Base-by-base conservation (phyloP, 176 grass and related monocot genomes). In the Zizania latifolia region DNA sequence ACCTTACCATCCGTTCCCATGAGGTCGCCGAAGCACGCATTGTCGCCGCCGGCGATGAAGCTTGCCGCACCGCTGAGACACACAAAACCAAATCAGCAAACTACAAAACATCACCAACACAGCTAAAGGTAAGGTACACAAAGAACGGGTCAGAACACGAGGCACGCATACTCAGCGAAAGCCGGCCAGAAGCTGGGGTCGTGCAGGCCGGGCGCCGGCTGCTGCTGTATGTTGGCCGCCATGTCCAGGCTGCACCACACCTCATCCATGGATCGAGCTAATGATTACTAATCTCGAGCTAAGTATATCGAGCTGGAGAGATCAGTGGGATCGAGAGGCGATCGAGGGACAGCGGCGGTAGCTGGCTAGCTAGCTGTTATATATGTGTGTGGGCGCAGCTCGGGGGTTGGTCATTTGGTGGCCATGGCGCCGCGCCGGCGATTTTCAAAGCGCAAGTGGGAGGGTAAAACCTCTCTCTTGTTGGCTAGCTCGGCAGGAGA, bases 201-300 rank as follows among this genome's bases (percentile, higher is more conserved):
- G 13, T 59, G 53, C 31, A 80, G 39, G 70, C 69, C 77, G 24
- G 61, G 48, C 17, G 48, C 19, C 48, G 48, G 48, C 19, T 17
- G 48, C n/a, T 21, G 48, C 2, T 53, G 48, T 17, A 53, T 53
- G 48, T n/a, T n/a, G 48, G 48, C 48, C 10, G 58, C 23, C 78
- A 82, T 69, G 58, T 87, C 78, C 7, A 72, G 79, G 66, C 22
- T 68, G 65, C 85, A 58, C 85, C 85, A 87, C 65, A 82, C 48
- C 22, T 77, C 78, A 6, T 87, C 85, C 85, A 82, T 87, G 44
- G 26, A 24, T 14, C 3, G 19, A 57, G 51, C 15, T 46, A 8
- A n/a, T 35, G 27, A 38, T 39, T 3, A 34, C 6, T 14, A 38
- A 27, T 31, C 1, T 8, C 19, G n/a, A 51, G 48, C 5, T 51